Evolutionary conservation across 306 rosid genomes (phyloP).

Genomic region (Cucurbita pepo): DNA sequence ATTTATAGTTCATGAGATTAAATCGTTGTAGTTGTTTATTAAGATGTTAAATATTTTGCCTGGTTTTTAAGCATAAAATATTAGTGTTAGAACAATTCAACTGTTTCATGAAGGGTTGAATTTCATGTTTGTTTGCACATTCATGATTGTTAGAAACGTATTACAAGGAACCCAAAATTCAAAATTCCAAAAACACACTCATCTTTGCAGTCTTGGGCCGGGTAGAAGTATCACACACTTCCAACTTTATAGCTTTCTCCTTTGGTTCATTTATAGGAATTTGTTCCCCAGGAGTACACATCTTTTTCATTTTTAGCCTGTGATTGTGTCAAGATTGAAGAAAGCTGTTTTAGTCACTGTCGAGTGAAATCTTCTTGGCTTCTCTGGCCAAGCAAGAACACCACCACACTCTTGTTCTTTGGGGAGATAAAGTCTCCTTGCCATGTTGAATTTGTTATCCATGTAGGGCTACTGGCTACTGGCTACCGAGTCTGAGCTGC

Average conservation of each 20-base stretch:
- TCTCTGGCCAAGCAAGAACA: slow-evolving; percentile 5
- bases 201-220: neutral
- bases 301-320: slow-evolving; percentile 5
- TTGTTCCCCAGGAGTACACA: slow-evolving; percentile 6
- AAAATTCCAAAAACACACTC: neutral
- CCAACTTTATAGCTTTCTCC: neutral
- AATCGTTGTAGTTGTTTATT: neutral
- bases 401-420: slow-evolving; percentile 2
- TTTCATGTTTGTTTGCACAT: no score
- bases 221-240: slow-evolving; percentile 1
- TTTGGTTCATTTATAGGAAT: slow-evolving; percentile 1
- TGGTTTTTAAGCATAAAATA: neutral
- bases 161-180: neutral
- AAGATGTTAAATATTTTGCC: neutral
- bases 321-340: slow-evolving; percentile 1
- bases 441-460: neutral
- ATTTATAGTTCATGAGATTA: neutral
- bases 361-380: slow-evolving; percentile 5
- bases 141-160: no score
- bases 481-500: neutral
- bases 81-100: neutral
- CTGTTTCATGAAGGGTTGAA: neutral
- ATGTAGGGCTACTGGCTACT: neutral
- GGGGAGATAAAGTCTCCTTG: slow-evolving; percentile 1
- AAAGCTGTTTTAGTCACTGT: slow-evolving; percentile 3